Evolutionary conservation across 1,284 basidiomycete genomes (phyloP).

Genomic region (Moniliophthora roreri): DNA sequence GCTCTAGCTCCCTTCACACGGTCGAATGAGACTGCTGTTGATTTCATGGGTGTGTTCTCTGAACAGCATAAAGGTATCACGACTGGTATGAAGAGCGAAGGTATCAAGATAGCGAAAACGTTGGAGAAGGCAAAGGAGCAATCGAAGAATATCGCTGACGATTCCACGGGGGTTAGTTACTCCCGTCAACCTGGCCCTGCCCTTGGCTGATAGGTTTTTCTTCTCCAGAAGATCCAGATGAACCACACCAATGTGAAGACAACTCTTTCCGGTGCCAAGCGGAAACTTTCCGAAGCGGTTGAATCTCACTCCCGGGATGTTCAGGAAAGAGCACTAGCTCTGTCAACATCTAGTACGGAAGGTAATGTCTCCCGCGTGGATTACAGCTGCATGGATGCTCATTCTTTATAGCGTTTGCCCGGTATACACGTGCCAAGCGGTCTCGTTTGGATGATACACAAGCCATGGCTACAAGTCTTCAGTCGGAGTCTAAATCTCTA

Average conservation of each 20-base stretch:
- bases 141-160: slow-evolving; percentile 52
- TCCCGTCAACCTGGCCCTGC: too few species aligned
- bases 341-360: slow-evolving; percentile 43
- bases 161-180: neutral
- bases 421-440: slow-evolving; percentile 61
- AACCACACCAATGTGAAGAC: slow-evolving; percentile 41
- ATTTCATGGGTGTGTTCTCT: slow-evolving; percentile 46
- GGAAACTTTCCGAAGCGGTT: slow-evolving; percentile 45
- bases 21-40: slow-evolving; percentile 57
- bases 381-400: slow-evolving; percentile 6
- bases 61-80: slow-evolving; percentile 49
- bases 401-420: slow-evolving; percentile 51
- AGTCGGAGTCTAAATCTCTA: slow-evolving; percentile 49
- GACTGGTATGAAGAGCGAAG: slow-evolving; percentile 38
- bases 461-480: slow-evolving; percentile 46
- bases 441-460: slow-evolving; percentile 62
- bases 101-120: slow-evolving; percentile 37
- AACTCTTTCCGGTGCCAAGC: slow-evolving; percentile 46
- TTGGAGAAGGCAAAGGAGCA: slow-evolving; percentile 52
- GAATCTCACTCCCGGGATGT: slow-evolving; percentile 53
- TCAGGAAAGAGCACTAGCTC: slow-evolving; percentile 45
- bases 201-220: neutral
- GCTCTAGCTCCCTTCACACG: slow-evolving; percentile 55
- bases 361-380: slow-evolving; percentile 34
- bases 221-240: slow-evolving; percentile 39